Evolutionary conservation across 768 basidiomycete species (phyloP).

Genomic region (Gymnopilus dilepis): DNA sequence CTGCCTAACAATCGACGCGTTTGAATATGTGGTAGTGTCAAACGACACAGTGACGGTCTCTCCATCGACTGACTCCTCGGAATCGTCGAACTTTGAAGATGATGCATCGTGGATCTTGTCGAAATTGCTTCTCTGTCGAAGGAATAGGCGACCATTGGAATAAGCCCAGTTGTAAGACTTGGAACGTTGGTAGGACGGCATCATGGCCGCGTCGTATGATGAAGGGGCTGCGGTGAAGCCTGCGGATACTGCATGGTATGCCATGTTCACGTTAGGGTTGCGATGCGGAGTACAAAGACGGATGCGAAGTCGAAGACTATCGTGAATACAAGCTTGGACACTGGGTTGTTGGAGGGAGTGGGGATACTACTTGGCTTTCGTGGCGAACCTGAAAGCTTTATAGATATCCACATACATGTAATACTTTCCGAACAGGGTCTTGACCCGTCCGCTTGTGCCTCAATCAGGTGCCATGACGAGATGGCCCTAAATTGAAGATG

Average conservation of each 20-base stretch:
- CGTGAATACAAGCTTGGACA: neutral
- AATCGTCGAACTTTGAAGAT: neutral
- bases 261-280: neutral
- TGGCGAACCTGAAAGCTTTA: neutral
- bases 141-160: slow-evolving; percentile 3
- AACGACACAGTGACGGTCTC: neutral
- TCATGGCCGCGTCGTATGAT: neutral
- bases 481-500: neutral
- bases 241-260: neutral
- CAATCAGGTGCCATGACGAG: neutral
- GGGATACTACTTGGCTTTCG: neutral
- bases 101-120: neutral
- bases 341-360: neutral
- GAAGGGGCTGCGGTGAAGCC: neutral
- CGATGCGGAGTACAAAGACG: neutral
- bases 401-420: slow-evolving; percentile 6
- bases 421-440: slow-evolving; percentile 6
- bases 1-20: neutral
- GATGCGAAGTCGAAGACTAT: too few species aligned
- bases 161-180: slow-evolving; percentile 8
- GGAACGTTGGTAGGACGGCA: neutral
- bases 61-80: neutral
- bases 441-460: slow-evolving; percentile 3
- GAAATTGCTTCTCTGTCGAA: neutral
- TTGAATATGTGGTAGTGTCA: slow-evolving; percentile 1